Conservation (phyloP, 768 basidiomycete species). For the Phylloporus scabripes region DNA sequence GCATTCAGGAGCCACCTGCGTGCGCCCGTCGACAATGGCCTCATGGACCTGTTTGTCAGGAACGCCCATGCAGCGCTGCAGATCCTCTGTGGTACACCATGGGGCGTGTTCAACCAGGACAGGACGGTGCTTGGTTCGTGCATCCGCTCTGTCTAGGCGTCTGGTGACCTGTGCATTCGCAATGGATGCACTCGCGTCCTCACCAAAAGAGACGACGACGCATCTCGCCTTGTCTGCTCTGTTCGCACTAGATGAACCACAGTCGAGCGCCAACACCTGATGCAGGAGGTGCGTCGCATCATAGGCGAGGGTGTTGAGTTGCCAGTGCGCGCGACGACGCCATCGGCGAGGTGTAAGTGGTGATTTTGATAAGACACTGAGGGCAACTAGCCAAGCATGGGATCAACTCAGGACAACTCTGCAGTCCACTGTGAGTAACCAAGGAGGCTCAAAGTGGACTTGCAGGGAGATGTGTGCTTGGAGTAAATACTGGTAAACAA, state of each 20-base stretch:
- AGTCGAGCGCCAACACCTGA: slow-evolving; percentile 48
- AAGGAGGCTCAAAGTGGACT: too few species aligned
- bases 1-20: slow-evolving; percentile 47
- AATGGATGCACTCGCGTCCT: slow-evolving; percentile 39
- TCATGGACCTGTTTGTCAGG: slow-evolving; percentile 71
- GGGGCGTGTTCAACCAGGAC: slow-evolving; percentile 53
- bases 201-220: slow-evolving; percentile 55
- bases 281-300: slow-evolving; percentile 43
- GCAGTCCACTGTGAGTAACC: too few species aligned
- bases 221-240: slow-evolving; percentile 75
- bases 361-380: slow-evolving; percentile 18
- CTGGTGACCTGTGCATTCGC: not conserved
- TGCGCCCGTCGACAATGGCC: slow-evolving; percentile 42
- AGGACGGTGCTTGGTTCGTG: slow-evolving; percentile 44
- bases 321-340: slow-evolving; percentile 54
- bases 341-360: slow-evolving; percentile 71
- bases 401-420: too few species aligned
- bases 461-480: too few species aligned
- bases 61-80: slow-evolving; percentile 74
- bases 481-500: too few species aligned
- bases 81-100: slow-evolving; percentile 57
- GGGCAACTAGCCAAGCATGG: too few species aligned
- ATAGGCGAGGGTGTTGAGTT: slow-evolving; percentile 47
- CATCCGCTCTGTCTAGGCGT: not conserved
- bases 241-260: slow-evolving; percentile 25